These are phyloP conservation scores for Barnettozyma populi DNA, from an alignment of 805 yeast species.

Conservation along the genomic window DNA sequence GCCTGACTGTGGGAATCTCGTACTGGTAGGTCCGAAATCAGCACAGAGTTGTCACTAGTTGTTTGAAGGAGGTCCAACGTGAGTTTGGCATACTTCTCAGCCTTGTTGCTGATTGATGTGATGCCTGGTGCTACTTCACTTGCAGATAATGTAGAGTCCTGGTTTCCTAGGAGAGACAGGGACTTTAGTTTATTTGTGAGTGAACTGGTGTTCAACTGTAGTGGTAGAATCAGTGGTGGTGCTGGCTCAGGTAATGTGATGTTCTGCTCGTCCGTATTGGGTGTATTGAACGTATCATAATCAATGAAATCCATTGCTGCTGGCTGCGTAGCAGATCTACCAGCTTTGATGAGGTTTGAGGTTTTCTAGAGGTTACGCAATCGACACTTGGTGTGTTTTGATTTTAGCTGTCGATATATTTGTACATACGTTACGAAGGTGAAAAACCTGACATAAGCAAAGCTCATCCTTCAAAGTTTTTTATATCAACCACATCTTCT, in stretches of 20 bases:
- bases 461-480: neutral
- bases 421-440: no score
- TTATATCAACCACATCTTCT: neutral
- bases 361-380: neutral
- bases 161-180: conserved; percentile 26
- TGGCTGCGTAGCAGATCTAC: neutral
- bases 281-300: conserved; percentile 18
- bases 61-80: conserved; percentile 36
- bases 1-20: conserved; percentile 1
- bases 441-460: neutral
- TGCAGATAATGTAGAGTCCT: neutral
- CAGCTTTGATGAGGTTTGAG: neutral
- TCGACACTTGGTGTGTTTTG: neutral
- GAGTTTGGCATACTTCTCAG: conserved; percentile 44
- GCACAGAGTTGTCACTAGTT: conserved; percentile 4
- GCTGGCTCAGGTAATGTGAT: conserved; percentile 31
- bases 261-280: neutral
- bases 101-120: conserved; percentile 19
- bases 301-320: conserved; percentile 25
- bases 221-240: conserved; percentile 34
- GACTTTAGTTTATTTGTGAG: conserved; percentile 32
- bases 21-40: conserved; percentile 12
- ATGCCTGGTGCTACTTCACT: neutral
- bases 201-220: conserved; percentile 27
- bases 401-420: neutral